Percentiles rank a stretch among this genome's conserved stretches.
Evolutionary conservation across 805 yeast species (phyloP).

Genomic region (Myxozyma vanderwaltii): DNA sequence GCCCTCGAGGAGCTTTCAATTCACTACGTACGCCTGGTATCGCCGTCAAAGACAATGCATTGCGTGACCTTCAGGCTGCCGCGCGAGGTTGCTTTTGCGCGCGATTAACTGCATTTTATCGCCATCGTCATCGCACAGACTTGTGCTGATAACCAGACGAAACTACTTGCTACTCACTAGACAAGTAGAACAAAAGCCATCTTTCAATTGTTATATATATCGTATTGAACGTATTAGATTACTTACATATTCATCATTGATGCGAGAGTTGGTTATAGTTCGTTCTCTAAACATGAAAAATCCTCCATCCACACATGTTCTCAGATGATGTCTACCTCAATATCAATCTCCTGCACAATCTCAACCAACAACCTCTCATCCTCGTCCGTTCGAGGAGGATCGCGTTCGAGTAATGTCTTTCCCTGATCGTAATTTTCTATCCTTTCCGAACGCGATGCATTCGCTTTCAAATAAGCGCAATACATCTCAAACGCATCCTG

Average conservation of each 20-base stretch:
- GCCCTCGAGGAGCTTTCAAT: conserved; percentile 54
- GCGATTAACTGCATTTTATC: background rate
- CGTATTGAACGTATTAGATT: too few species aligned
- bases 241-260: too few species aligned
- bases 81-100: conserved; percentile 43
- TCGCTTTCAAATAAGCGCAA: conserved; percentile 19
- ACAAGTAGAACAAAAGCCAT: too few species aligned
- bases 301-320: background rate
- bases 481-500: conserved; percentile 28
- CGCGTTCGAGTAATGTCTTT: background rate
- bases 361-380: background rate
- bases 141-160: too few species aligned
- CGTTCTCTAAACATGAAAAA: background rate
- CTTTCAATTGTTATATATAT: too few species aligned
- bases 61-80: conserved; percentile 77
- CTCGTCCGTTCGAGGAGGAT: background rate
- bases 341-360: conserved; percentile 2
- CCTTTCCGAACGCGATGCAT: conserved; percentile 4
- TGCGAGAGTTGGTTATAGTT: too few species aligned
- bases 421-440: conserved; percentile 13
- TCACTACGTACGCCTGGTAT: conserved; percentile 89
- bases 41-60: conserved; percentile 96
- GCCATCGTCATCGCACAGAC: too few species aligned
- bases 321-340: background rate
- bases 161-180: too few species aligned